These are phyloP conservation scores for Penicillium crustosum DNA, from an alignment of 2,329 filamentous ascomycete species.

Conservation along the genomic window DNA sequence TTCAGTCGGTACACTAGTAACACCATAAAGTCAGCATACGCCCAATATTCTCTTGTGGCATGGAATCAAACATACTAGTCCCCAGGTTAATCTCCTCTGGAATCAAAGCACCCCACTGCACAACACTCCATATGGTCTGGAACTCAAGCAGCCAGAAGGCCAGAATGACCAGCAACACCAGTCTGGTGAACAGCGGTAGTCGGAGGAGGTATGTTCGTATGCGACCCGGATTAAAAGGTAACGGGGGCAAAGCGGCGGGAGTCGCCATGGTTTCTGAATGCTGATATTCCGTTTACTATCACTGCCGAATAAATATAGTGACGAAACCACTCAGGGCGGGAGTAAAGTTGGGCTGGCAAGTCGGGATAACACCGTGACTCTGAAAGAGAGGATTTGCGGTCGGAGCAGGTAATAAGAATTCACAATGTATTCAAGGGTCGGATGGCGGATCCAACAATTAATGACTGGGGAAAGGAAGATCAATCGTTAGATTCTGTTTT, in stretches of 20 bases:
- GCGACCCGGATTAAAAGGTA: slow-evolving; percentile 68
- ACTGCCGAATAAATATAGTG: neutral
- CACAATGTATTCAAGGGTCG: neutral
- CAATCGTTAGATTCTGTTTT: slow-evolving; percentile 6
- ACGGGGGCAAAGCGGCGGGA: slow-evolving; percentile 49
- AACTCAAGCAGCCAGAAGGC: slow-evolving; percentile 68
- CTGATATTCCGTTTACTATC: neutral
- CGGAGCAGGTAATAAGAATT: neutral
- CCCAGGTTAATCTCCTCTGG: slow-evolving; percentile 71
- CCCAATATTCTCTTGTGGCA: neutral
- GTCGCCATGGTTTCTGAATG: slow-evolving; percentile 42
- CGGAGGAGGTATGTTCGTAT: slow-evolving; percentile 79
- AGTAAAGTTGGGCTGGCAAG: neutral
- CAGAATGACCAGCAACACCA: slow-evolving; percentile 65
- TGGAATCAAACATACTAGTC: slow-evolving; percentile 59
- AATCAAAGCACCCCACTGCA: slow-evolving; percentile 74
- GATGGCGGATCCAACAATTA: neutral
- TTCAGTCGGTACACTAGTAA: slow-evolving; percentile 82
- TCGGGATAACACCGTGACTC: neutral
- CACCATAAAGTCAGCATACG: slow-evolving; percentile 5
- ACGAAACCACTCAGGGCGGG: neutral
- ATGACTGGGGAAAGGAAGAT: slow-evolving; percentile 4
- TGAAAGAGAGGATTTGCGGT: neutral
- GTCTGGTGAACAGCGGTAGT: slow-evolving; percentile 82
- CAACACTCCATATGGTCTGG: slow-evolving; percentile 69